Evolutionary conservation across 306 rosid species (phyloP).

Genomic region (Medicago lupulina): DNA sequence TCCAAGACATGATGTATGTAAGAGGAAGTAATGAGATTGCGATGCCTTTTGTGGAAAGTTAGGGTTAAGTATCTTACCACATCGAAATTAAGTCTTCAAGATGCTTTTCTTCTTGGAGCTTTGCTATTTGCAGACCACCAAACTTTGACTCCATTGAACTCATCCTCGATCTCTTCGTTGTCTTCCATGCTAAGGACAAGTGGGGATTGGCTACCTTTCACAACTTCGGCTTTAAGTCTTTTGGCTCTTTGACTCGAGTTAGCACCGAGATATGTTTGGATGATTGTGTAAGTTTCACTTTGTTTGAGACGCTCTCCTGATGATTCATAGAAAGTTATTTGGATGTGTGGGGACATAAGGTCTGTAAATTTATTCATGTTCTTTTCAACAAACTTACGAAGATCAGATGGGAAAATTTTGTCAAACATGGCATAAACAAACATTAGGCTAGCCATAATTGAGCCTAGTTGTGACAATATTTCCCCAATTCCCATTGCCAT

Average conservation of each 20-base stretch:
- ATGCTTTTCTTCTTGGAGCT: background rate
- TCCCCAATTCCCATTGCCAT: background rate
- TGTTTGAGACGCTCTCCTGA: conserved; percentile 30
- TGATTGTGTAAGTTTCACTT: conserved; percentile 45
- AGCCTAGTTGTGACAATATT: conserved; percentile 44
- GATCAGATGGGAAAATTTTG: conserved; percentile 39
- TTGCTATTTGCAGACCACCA: conserved; percentile 50
- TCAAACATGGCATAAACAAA: conserved; percentile 42
- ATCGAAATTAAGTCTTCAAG: conserved; percentile 31
- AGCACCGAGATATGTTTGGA: conserved; percentile 51
- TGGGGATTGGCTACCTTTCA: conserved; percentile 47
- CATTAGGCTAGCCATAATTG: conserved; percentile 46
- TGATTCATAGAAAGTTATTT: conserved; percentile 50
- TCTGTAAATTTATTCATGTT: conserved; percentile 5
- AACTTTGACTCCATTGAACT: conserved; percentile 44
- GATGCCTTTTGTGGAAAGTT: conserved; percentile 50
- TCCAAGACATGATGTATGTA: conserved; percentile 52
- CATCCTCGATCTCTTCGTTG: conserved; percentile 55
- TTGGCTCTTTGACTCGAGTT: conserved; percentile 42
- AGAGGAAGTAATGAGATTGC: conserved; percentile 41
- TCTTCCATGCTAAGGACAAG: conserved; percentile 55
- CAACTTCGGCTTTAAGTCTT: conserved; percentile 56
- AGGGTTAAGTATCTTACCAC: conserved; percentile 31
- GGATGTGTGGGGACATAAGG: conserved; percentile 50
- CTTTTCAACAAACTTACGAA: background rate